A percentile compares a stretch with the other conserved stretches of the same genome.
Evolutionary conservation across 2,329 filamentous ascomycete genomes (phyloP).

Genomic region (Akanthomyces lecanii): DNA sequence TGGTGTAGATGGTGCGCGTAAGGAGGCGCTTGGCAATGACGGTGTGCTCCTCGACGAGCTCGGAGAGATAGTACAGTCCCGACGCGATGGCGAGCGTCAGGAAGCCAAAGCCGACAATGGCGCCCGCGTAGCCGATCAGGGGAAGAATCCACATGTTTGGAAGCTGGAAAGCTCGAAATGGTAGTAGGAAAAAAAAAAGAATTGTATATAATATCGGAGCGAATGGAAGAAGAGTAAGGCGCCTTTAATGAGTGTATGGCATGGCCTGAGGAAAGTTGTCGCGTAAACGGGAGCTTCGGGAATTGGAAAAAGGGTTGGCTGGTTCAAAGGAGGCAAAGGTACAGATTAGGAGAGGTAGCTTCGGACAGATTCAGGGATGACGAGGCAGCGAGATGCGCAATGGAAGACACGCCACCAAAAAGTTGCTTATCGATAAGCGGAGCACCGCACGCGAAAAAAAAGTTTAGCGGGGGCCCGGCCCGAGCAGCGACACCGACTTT

Average conservation of each 20-base stretch:
- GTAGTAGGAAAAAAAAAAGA: background rate
- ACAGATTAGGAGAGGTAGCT: background rate
- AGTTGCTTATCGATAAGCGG: constrained; percentile 16
- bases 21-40: constrained; percentile 87
- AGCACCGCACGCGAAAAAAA: constrained; percentile 10
- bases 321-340: background rate
- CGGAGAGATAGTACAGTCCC: constrained; percentile 97
- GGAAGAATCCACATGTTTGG: constrained; percentile 89
- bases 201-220: background rate
- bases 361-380: constrained; percentile 11
- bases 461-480: background rate
- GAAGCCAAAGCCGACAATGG: constrained; percentile 86
- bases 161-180: constrained; percentile 17
- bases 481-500: constrained; percentile 4
- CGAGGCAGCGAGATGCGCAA: background rate
- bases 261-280: constrained; percentile 1
- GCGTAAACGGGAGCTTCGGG: background rate
- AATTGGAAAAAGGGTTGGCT: background rate
- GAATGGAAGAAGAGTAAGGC: background rate
- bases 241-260: constrained; percentile 14
- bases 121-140: constrained; percentile 82
- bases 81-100: constrained; percentile 93
- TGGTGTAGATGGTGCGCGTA: constrained; percentile 75
- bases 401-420: constrained; percentile 8
- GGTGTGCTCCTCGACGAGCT: constrained; percentile 96